Percentiles rank a stretch among this genome's conserved stretches.
Conservation (phyloP, 495 filamentous ascomycete species). For the Hypoxylon rickii region DNA sequence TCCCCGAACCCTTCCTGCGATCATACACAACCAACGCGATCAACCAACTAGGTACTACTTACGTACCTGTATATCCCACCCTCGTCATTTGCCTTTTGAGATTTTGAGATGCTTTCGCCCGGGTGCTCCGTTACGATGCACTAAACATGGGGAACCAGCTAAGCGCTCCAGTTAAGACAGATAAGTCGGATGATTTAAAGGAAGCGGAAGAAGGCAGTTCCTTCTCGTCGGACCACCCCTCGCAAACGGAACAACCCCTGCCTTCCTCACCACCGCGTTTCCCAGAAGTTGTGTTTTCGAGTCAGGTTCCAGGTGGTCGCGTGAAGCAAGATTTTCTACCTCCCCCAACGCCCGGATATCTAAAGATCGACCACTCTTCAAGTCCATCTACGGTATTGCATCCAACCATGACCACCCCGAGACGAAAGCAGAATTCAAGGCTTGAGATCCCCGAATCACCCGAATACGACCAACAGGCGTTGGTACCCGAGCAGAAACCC, state of each 20-base stretch:
- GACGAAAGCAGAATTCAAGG: background rate
- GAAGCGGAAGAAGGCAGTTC: background rate
- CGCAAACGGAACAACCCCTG: background rate
- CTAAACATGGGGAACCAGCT: slow-evolving; percentile 21
- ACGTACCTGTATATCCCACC: no score
- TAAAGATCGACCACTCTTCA: background rate
- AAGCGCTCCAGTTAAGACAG: slow-evolving; percentile 17
- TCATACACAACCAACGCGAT: no score
- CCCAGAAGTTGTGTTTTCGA: slow-evolving; percentile 18
- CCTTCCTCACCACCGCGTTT: slow-evolving; percentile 2
- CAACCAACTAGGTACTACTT: no score
- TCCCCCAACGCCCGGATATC: background rate
- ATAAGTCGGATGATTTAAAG: slow-evolving; percentile 12
- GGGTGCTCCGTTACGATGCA: background rate
- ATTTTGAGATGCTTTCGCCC: no score
- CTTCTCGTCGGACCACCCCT: background rate
- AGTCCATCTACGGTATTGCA: background rate
- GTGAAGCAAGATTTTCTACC: background rate
- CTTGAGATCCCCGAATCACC: slow-evolving; percentile 25
- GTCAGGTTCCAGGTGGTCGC: slow-evolving; percentile 18
- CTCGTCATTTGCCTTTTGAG: no score
- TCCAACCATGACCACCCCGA: background rate
- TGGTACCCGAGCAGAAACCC: slow-evolving; percentile 17
- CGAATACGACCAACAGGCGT: slow-evolving; percentile 11
- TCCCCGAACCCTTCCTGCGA: no score